Percentiles rank a stretch among this genome's conserved stretches.
Conservation (phyloP, 139 green algal species). For the Chlamydomonas sp. region DNA sequence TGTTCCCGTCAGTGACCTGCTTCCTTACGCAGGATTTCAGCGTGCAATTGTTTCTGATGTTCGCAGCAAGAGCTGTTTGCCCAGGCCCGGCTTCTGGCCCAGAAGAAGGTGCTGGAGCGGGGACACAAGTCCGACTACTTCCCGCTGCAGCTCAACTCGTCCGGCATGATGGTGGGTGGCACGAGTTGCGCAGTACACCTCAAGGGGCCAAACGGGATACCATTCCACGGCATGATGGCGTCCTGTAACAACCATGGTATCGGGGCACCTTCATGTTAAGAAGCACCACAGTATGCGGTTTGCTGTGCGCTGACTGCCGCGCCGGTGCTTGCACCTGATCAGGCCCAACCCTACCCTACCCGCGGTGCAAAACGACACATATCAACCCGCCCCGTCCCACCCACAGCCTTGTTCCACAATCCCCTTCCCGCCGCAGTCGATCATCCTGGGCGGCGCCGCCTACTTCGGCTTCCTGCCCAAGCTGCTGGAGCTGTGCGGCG, state of each 20-base stretch:
- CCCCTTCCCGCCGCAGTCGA: constrained; percentile 36
- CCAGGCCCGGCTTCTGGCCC: constrained; percentile 16
- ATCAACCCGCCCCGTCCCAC: not conserved
- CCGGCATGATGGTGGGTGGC: constrained; percentile 56
- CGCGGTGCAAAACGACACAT: not conserved
- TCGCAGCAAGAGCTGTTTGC: constrained; percentile 33
- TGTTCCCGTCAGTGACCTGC: too few species aligned
- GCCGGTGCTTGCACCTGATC: too few species aligned
- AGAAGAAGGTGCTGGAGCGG: constrained; percentile 14
- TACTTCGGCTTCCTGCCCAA: constrained; percentile 60
- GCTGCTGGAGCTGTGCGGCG: constrained; percentile 20
- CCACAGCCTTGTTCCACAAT: not conserved
- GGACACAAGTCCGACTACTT: constrained; percentile 30
- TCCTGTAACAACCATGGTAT: too few species aligned
- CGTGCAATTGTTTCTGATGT: not conserved
- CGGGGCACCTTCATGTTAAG: too few species aligned
- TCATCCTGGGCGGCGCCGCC: constrained; percentile 58
- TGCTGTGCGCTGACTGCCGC: too few species aligned
- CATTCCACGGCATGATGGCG: too few species aligned
- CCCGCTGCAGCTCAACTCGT: constrained; percentile 51
- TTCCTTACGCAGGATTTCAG: too few species aligned
- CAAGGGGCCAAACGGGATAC: too few species aligned
- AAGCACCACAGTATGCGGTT: too few species aligned
- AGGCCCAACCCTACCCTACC: too few species aligned
- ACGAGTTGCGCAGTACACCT: not conserved